Percentiles rank a stretch among this genome's conserved stretches.
These are phyloP conservation scores for Fusarium marasasianum DNA, from an alignment of 2,329 filamentous ascomycete genomes.

Conservation along the genomic window DNA sequence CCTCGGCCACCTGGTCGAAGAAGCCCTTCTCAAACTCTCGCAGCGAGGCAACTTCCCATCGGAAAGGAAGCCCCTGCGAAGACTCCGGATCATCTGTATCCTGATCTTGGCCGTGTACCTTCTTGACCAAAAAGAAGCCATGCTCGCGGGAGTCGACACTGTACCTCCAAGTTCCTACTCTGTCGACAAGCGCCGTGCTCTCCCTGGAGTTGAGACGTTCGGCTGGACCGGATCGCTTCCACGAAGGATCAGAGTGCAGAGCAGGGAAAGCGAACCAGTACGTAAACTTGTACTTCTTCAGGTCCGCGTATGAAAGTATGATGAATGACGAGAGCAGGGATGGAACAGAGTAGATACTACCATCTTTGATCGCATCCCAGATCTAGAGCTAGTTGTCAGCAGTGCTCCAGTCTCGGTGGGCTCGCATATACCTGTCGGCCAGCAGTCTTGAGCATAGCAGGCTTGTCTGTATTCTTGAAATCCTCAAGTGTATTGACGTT, in stretches of 20 bases:
- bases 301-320: conserved; percentile 90
- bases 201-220: conserved; percentile 71
- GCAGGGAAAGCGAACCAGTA: conserved; percentile 98
- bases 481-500: conserved; percentile 97
- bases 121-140: conserved; percentile 96
- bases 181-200: conserved; percentile 81
- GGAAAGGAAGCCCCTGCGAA: conserved; percentile 64
- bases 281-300: conserved; percentile 98
- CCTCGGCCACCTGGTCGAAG: conserved; percentile 75
- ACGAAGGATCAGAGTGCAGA: conserved; percentile 85
- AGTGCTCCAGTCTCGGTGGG: not conserved
- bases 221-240: conserved; percentile 71
- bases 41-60: conserved; percentile 81
- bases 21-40: conserved; percentile 86
- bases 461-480: conserved; percentile 85
- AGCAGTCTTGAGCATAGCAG: conserved; percentile 78
- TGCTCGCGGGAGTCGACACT: conserved; percentile 83
- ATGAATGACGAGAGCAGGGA: conserved; percentile 90
- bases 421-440: conserved; percentile 72
- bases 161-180: conserved; percentile 88
- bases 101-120: conserved; percentile 58
- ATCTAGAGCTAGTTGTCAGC: conserved; percentile 65
- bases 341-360: conserved; percentile 93
- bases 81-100: conserved; percentile 62
- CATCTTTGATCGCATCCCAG: conserved; percentile 97